phyloP scores from a whole-genome alignment of 768 basidiomycete genomes.

The Boletus sp. region DNA sequence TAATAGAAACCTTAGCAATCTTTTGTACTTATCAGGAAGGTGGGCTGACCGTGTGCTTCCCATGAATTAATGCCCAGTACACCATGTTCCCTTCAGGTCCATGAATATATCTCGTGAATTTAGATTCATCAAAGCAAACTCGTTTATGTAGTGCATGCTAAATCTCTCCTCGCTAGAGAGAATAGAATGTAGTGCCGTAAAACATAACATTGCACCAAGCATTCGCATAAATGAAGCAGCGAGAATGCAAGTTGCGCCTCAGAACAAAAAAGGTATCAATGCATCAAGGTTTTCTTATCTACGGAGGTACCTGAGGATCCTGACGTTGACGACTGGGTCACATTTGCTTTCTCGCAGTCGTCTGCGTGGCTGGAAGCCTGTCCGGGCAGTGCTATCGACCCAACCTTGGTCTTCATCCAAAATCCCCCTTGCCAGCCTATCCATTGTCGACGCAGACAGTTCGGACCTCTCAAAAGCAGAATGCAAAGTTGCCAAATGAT shows the following conservation, averaged over 20 bases:
- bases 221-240: too few relatives aligned
- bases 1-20: too few relatives aligned
- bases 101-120: too few relatives aligned
- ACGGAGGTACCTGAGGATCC: background rate
- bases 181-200: too few relatives aligned
- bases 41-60: too few relatives aligned
- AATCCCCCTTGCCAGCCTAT: conserved; percentile 40
- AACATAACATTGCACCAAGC: too few relatives aligned
- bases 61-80: too few relatives aligned
- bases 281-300: background rate
- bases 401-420: background rate
- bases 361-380: background rate
- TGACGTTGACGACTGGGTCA: background rate
- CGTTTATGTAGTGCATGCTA: too few relatives aligned
- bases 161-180: too few relatives aligned
- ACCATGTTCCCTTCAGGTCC: too few relatives aligned
- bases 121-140: too few relatives aligned
- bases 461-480: conserved; percentile 65
- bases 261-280: background rate
- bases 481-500: conserved; percentile 53
- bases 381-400: background rate
- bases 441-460: conserved; percentile 44
- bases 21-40: too few relatives aligned
- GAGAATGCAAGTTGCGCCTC: background rate
- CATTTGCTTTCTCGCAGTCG: conserved; percentile 6